Conservation (phyloP, 768 basidiomycete species). For the Xanthoconium stramineum region DNA sequence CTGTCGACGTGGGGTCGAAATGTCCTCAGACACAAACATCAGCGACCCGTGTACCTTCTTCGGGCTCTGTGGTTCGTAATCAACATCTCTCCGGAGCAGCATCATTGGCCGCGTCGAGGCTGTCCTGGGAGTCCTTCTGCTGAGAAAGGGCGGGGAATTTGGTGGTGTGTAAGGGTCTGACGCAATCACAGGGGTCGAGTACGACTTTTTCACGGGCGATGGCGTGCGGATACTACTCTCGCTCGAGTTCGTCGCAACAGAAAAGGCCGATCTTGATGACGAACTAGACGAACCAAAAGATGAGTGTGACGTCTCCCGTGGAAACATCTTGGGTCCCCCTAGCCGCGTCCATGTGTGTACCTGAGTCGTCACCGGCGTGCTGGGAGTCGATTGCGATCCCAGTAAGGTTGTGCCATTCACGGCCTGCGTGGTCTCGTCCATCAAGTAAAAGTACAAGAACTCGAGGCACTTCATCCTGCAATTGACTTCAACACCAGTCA, state of each 20-base stretch:
- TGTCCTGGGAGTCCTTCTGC: conserved; percentile 25
- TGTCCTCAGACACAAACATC: conserved; percentile 30
- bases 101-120: conserved; percentile 45
- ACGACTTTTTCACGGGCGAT: conserved; percentile 42
- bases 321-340: conserved; percentile 26
- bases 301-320: conserved; percentile 15
- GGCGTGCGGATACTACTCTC: conserved; percentile 28
- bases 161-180: conserved; percentile 22
- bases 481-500: conserved; percentile 1
- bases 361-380: conserved; percentile 31
- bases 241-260: conserved; percentile 36
- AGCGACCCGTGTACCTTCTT: conserved; percentile 43
- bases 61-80: conserved; percentile 72
- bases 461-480: conserved; percentile 93
- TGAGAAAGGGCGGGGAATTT: conserved; percentile 26
- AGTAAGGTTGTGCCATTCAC: not conserved
- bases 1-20: conserved; percentile 8
- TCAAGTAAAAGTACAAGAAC: conserved; percentile 90
- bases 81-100: conserved; percentile 69
- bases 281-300: conserved; percentile 25
- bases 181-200: conserved; percentile 17
- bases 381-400: conserved; percentile 32
- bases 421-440: conserved; percentile 63
- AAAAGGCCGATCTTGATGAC: conserved; percentile 39
- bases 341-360: conserved; percentile 11